A percentile compares a stretch with the other conserved stretches of the same genome.
Conservation (phyloP, 805 yeast genomes). For the Kazachstania taianensis region DNA sequence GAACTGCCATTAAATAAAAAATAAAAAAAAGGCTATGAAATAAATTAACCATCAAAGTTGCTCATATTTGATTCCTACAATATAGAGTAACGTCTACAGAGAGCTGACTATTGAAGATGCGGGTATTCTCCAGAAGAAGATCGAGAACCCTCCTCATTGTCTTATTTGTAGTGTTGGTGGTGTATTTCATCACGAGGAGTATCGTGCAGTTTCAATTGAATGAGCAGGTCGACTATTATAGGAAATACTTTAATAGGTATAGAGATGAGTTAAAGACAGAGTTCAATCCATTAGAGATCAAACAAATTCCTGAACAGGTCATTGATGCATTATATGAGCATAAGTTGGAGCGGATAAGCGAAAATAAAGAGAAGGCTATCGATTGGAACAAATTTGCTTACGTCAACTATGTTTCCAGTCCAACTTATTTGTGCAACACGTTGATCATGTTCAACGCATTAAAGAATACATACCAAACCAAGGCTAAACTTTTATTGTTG, state of each 20-base stretch:
- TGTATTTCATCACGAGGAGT: constrained; percentile 11
- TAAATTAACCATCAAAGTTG: too few species aligned
- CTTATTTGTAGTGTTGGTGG: constrained; percentile 5
- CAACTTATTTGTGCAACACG: constrained; percentile 42
- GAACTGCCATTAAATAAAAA: too few species aligned
- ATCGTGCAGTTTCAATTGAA: constrained; percentile 24
- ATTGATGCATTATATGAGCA: constrained; percentile 18
- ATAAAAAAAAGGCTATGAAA: too few species aligned
- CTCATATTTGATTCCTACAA: too few species aligned
- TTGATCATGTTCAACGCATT: constrained; percentile 38
- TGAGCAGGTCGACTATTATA: constrained; percentile 23
- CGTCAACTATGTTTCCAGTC: constrained; percentile 50
- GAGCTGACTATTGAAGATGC: constrained; percentile 5
- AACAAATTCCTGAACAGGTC: constrained; percentile 21
- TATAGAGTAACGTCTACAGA: too few species aligned
- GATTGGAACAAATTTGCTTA: constrained; percentile 43
- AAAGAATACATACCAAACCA: constrained; percentile 28
- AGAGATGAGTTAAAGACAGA: constrained; percentile 19
- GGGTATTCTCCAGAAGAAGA: constrained; percentile 20
- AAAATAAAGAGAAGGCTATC: constrained; percentile 14
- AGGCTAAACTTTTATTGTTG: constrained; percentile 40
- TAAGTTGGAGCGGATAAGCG: constrained; percentile 6
- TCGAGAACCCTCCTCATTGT: constrained; percentile 10
- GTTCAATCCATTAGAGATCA: constrained; percentile 23
- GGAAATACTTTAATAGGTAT: constrained; percentile 16